These are phyloP conservation scores for Microbotryum lychnidis-dioicae DNA, from an alignment of 1,284 basidiomycete genomes.

Conservation along the genomic window DNA sequence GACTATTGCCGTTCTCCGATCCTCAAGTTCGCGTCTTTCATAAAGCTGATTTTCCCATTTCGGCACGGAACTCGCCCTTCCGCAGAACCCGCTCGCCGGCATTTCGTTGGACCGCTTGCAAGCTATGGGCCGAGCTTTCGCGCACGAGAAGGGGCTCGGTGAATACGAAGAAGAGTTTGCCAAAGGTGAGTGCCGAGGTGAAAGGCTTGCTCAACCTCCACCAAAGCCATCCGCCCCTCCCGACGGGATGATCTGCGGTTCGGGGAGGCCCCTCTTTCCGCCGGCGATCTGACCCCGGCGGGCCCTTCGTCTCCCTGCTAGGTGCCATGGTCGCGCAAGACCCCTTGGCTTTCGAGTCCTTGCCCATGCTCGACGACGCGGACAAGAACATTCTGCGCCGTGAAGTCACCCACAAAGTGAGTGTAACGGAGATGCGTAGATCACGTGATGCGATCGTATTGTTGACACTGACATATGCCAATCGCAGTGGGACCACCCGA, in stretches of 20 bases:
- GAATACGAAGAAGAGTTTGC: conserved; percentile 23
- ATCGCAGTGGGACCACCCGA: conserved; percentile 39
- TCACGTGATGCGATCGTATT: no score
- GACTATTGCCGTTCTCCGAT: no score
- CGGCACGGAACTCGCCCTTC: no score
- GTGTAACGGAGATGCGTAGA: no score
- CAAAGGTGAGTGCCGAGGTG: conserved; percentile 8
- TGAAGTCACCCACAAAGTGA: conserved; percentile 22
- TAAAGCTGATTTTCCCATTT: no score
- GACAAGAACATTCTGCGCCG: conserved; percentile 34
- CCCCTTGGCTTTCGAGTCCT: conserved; percentile 29
- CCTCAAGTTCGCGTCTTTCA: no score
- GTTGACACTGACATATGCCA: conserved; percentile 28
- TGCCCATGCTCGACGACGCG: conserved; percentile 34
- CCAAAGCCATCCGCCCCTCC: no score
- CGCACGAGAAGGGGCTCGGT: conserved; percentile 22
- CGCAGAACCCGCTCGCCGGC: conserved; percentile 32
- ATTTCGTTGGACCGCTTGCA: conserved; percentile 31
- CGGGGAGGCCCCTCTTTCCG: no score
- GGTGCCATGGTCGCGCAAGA: conserved; percentile 26
- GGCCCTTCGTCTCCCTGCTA: background rate
- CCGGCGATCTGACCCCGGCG: conserved; percentile 1
- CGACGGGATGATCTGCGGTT: no score
- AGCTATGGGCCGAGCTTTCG: conserved; percentile 28
- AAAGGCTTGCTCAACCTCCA: no score